Evolutionary conservation across 1,284 basidiomycete genomes (phyloP).

Genomic region (Leccinum cinnamomeum): DNA sequence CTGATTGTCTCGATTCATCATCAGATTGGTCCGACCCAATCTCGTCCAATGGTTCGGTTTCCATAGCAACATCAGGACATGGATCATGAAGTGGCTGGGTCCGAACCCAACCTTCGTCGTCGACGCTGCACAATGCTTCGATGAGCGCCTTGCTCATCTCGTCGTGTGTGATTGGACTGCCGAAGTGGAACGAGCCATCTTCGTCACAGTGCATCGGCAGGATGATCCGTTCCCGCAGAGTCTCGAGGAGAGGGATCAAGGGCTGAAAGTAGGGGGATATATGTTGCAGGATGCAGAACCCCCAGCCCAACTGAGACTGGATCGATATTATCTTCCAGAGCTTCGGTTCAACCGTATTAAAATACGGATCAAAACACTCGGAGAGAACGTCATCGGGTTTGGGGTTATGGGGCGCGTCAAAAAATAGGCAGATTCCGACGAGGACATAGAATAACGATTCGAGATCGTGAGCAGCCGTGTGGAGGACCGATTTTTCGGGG

Average conservation of each 20-base stretch:
- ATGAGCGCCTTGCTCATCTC: not conserved
- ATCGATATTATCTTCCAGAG: not conserved
- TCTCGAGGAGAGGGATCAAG: not conserved
- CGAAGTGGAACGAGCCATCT: no score
- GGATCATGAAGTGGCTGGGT: no score
- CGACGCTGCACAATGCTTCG: not conserved
- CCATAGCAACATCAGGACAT: no score
- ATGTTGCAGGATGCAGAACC: not conserved
- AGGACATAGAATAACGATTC: no score
- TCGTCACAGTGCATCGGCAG: not conserved
- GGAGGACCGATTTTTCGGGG: no score
- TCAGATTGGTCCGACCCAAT: no score
- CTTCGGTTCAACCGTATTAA: not conserved
- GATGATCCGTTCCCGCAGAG: not conserved
- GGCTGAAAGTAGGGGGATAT: not conserved
- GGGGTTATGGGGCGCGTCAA: no score
- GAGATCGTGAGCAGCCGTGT: no score
- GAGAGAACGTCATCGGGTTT: not conserved
- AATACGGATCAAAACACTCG: not conserved
- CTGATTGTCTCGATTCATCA: no score
- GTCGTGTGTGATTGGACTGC: not conserved
- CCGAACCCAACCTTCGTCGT: not conserved
- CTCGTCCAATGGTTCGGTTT: no score
- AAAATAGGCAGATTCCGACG: no score
- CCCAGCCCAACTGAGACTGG: not conserved